Evolutionary conservation across 2,329 filamentous ascomycete genomes (phyloP).

Genomic region (Phialophora expanda): DNA sequence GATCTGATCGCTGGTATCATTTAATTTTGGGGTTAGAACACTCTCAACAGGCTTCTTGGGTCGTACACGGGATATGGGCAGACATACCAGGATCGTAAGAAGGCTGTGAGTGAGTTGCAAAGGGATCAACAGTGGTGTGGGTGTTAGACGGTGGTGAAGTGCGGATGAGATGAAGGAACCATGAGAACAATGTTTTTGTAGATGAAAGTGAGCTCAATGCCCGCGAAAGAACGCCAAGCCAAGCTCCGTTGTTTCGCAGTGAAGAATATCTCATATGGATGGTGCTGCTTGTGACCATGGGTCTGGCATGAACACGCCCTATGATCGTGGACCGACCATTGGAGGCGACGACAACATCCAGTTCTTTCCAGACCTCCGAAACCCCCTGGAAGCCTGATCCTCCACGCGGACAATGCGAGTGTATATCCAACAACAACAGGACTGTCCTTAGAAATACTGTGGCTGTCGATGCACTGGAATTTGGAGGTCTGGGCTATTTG

Average conservation of each 20-base stretch:
- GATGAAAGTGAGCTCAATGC: background rate
- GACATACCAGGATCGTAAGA: background rate
- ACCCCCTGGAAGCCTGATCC: background rate
- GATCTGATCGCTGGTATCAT: background rate
- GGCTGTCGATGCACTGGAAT: background rate
- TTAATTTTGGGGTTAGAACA: background rate
- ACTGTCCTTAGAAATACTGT: background rate
- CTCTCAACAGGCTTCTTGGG: slow-evolving; percentile 3
- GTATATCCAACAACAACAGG: background rate
- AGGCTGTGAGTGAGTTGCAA: background rate
- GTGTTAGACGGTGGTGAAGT: slow-evolving; percentile 11
- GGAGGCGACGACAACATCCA: background rate
- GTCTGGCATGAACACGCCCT: background rate
- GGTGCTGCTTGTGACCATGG: background rate
- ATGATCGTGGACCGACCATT: background rate
- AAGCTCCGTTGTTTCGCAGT: background rate
- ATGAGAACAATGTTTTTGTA: background rate
- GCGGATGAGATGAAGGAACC: background rate
- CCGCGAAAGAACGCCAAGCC: slow-evolving; percentile 2
- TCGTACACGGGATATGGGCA: background rate
- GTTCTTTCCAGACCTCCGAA: background rate
- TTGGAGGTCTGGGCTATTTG: background rate
- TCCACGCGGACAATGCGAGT: background rate
- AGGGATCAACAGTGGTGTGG: background rate
- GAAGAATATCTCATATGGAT: background rate